These are phyloP conservation scores for Brasilioporus rufonigricans DNA, from an alignment of 768 basidiomycete genomes.

Conservation along the genomic window DNA sequence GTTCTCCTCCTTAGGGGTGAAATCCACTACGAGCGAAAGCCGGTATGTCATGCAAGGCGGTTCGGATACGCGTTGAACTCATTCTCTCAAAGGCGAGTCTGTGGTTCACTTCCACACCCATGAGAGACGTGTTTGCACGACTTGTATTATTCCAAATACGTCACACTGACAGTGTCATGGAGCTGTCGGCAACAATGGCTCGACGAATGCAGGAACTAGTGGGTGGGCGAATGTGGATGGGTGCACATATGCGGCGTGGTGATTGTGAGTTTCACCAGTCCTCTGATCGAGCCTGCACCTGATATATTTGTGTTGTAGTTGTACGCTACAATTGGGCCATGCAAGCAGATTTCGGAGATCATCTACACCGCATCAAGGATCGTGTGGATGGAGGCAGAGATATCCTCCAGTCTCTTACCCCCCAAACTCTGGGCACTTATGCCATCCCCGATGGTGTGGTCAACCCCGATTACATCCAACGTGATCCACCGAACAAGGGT, in stretches of 20 bases:
- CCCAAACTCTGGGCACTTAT: slow-evolving; percentile 19
- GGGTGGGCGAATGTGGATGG: slow-evolving; percentile 40
- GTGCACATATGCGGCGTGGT: slow-evolving; percentile 43
- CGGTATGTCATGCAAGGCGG: slow-evolving; percentile 23
- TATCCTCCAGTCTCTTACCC: slow-evolving; percentile 16
- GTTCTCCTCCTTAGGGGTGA: slow-evolving; percentile 42
- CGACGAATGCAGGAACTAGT: slow-evolving; percentile 30
- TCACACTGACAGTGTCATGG: slow-evolving; percentile 27
- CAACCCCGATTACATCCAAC: slow-evolving; percentile 16
- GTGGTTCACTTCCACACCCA: slow-evolving; percentile 31
- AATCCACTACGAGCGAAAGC: slow-evolving; percentile 40
- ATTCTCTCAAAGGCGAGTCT: slow-evolving; percentile 28
- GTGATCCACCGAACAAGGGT: slow-evolving; percentile 16
- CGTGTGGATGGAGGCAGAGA: slow-evolving; percentile 21
- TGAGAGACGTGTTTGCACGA: slow-evolving; percentile 32
- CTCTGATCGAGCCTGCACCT: neutral
- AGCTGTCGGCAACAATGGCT: slow-evolving; percentile 32
- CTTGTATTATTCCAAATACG: slow-evolving; percentile 32
- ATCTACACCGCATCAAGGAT: slow-evolving; percentile 35
- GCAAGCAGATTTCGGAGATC: slow-evolving; percentile 34
- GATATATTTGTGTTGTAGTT: slow-evolving; percentile 18
- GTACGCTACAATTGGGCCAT: slow-evolving; percentile 36
- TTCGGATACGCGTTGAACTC: slow-evolving; percentile 4
- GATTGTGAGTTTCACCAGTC: slow-evolving; percentile 33
- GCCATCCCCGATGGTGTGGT: slow-evolving; percentile 19